Percentiles rank a stretch among this genome's conserved stretches.
Conservation (phyloP, 768 basidiomycete species). For the Suillus americanus region DNA sequence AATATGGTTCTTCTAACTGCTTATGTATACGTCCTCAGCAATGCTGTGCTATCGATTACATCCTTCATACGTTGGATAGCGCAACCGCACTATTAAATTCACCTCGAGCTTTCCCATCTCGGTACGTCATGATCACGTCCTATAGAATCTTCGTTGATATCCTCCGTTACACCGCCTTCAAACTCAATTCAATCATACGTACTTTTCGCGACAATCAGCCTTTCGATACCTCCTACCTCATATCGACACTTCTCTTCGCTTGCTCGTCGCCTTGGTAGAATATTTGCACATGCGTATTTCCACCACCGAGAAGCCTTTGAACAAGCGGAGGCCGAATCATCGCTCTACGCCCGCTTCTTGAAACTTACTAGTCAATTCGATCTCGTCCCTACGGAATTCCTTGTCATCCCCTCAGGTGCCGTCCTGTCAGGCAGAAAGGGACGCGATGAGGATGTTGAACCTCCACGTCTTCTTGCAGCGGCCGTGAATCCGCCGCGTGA, state of each 20-base stretch:
- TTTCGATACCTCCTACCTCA: constrained; percentile 79
- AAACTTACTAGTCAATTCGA: constrained; percentile 78
- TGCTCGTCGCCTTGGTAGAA: constrained; percentile 87
- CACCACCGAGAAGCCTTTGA: constrained; percentile 92
- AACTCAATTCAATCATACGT: constrained; percentile 3
- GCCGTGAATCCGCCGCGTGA: constrained; percentile 33
- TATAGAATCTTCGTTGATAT: constrained; percentile 8
- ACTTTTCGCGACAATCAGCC: constrained; percentile 38
- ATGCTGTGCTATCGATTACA: constrained; percentile 98
- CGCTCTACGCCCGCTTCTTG: constrained; percentile 87
- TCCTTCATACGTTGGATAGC: constrained; percentile 88
- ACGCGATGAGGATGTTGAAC: constrained; percentile 34
- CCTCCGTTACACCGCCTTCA: constrained; percentile 20
- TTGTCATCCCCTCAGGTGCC: constrained; percentile 67
- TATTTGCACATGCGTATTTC: constrained; percentile 96
- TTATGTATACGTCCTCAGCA: constrained; percentile 46
- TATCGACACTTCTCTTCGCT: constrained; percentile 88
- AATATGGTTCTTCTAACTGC: neutral
- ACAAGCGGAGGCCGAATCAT: constrained; percentile 87
- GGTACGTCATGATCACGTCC: constrained; percentile 45
- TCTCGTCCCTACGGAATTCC: constrained; percentile 79
- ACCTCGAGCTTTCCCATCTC: constrained; percentile 86
- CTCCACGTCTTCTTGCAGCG: constrained; percentile 41
- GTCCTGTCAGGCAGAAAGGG: constrained; percentile 28
- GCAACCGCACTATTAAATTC: constrained; percentile 91